These are phyloP conservation scores for Ustulina deusta DNA, from an alignment of 2,329 filamentous ascomycete species.

Conservation along the genomic window DNA sequence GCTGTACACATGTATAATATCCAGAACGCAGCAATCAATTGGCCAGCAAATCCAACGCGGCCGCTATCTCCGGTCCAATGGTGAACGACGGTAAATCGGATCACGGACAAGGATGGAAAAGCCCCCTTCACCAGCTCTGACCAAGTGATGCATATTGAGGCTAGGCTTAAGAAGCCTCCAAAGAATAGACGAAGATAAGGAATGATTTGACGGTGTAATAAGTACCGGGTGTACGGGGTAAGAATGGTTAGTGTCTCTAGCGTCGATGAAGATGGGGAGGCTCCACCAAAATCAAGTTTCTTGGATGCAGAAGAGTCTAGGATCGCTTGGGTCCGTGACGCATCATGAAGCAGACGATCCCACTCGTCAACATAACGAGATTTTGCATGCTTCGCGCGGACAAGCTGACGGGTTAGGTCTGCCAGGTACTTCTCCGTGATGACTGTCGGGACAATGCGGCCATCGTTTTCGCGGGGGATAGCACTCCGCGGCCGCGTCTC, in stretches of 20 bases:
- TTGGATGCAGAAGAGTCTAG: constrained; percentile 86
- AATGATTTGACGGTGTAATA: constrained; percentile 79
- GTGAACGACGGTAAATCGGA: constrained; percentile 76
- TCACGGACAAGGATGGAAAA: constrained; percentile 79
- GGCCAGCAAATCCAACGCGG: constrained; percentile 86
- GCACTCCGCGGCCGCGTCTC: constrained; percentile 66
- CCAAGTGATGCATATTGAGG: constrained; percentile 89
- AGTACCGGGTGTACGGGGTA: constrained; percentile 84
- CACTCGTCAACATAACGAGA: constrained; percentile 88
- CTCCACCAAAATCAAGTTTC: constrained; percentile 78
- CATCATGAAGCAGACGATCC: constrained; percentile 80
- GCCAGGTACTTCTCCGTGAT: constrained; percentile 95
- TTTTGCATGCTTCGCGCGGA: constrained; percentile 84
- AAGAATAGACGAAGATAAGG: constrained; percentile 74
- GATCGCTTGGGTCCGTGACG: constrained; percentile 81
- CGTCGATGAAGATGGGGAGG: constrained; percentile 66
- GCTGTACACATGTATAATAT: constrained; percentile 96
- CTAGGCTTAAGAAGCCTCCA: constrained; percentile 76
- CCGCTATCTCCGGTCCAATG: constrained; percentile 78
- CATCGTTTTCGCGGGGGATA: constrained; percentile 57
- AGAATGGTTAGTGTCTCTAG: constrained; percentile 70
- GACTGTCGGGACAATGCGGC: constrained; percentile 75
- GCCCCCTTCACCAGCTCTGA: constrained; percentile 91
- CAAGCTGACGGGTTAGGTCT: constrained; percentile 84
- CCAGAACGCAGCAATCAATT: constrained; percentile 87